phyloP scores from a whole-genome alignment of 768 basidiomycete genomes.

The Lactarius trivialis region DNA sequence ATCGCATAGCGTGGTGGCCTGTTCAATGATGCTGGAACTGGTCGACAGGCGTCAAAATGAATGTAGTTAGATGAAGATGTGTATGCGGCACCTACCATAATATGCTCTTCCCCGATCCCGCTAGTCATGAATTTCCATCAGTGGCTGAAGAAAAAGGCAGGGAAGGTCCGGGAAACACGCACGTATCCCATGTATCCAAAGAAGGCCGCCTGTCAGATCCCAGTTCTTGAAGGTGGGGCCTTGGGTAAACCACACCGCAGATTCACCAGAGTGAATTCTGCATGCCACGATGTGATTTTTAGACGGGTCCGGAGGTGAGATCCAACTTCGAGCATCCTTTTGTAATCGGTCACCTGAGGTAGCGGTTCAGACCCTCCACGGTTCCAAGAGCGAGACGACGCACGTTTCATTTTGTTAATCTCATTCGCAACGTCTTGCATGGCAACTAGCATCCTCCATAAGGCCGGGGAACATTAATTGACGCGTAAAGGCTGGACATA shows the following conservation, averaged over 20 bases:
- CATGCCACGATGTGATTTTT: not conserved
- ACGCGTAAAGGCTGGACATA: not conserved
- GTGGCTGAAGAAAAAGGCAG: not conserved
- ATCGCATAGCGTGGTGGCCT: not conserved
- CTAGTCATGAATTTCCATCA: not conserved
- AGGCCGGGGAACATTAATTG: not conserved
- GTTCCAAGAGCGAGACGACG: not conserved
- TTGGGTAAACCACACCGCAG: not conserved
- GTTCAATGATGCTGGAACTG: not conserved
- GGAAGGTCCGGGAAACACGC: not conserved
- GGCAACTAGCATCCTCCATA: not conserved
- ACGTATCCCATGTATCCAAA: constrained; percentile 6
- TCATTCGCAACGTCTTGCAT: not conserved
- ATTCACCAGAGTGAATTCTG: not conserved
- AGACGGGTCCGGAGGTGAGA: constrained; percentile 7
- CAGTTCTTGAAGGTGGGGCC: not conserved
- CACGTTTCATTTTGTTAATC: constrained; percentile 1
- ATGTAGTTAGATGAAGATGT: not conserved
- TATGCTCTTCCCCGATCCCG: constrained; percentile 5
- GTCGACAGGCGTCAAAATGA: not conserved
- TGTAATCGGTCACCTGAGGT: not conserved
- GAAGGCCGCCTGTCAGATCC: not conserved
- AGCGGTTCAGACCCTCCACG: not conserved
- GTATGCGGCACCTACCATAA: not conserved
- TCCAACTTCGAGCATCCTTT: not conserved